phyloP scores from a whole-genome alignment of 371 early-diverging fungal species.

The Choanephora cucurbitarum region DNA sequence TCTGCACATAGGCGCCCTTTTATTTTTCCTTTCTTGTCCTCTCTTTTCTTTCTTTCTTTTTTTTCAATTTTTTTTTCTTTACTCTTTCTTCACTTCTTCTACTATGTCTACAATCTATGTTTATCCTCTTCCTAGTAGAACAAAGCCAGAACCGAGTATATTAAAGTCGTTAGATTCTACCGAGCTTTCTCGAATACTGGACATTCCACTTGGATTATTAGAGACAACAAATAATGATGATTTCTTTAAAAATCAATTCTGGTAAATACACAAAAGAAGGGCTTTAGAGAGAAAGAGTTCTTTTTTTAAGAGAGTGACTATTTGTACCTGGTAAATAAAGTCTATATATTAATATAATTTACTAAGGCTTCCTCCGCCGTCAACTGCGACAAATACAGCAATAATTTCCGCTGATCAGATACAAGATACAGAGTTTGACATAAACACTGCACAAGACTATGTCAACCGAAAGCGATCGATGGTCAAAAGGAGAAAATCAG shows the following conservation, averaged over 20 bases:
- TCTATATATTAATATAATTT: not conserved
- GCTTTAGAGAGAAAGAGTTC: conserved; percentile 10
- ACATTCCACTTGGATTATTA: conserved; percentile 17
- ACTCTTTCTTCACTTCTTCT: not conserved
- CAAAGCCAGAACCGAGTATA: not conserved
- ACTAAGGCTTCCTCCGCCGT: not conserved
- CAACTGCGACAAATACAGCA: not conserved
- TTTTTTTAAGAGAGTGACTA: not conserved
- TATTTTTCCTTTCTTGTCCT: not conserved
- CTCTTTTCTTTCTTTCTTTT: not conserved
- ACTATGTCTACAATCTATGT: conserved; percentile 20
- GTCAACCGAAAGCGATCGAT: conserved; percentile 33
- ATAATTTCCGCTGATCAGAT: not conserved
- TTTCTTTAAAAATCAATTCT: not conserved
- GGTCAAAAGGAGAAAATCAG: conserved; percentile 44
- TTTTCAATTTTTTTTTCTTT: not conserved
- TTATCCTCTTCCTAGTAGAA: conserved; percentile 9
- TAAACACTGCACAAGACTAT: conserved; percentile 40
- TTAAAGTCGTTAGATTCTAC: conserved; percentile 10
- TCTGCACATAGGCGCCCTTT: not conserved
- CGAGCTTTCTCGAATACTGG: conserved; percentile 16
- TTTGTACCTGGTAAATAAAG: not conserved
- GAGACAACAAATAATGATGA: conserved; percentile 9
- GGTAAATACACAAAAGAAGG: conserved; percentile 4
- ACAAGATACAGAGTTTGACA: conserved; percentile 41